phyloP scores from a whole-genome alignment of 768 basidiomycete genomes.

The Xerocomus spinulosus region DNA sequence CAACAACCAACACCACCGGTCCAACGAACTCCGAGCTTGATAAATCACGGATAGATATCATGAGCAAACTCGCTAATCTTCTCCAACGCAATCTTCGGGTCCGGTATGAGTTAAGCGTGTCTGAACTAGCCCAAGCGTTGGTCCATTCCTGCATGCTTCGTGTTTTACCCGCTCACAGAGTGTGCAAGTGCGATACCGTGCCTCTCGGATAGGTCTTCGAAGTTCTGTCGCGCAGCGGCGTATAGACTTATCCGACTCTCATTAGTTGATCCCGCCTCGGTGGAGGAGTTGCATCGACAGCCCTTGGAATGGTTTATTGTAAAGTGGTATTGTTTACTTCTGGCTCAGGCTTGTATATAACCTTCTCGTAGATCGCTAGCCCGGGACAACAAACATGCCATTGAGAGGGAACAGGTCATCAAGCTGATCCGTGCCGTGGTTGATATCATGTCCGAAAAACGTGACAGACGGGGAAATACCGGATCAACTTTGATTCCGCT shows the following conservation, averaged over 20 bases:
- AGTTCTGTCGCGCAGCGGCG: constrained; percentile 71
- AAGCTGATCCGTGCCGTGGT: constrained; percentile 83
- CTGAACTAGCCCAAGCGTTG: constrained; percentile 72
- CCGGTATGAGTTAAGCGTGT: constrained; percentile 65
- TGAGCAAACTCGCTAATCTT: constrained; percentile 60
- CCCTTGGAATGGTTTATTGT: constrained; percentile 88
- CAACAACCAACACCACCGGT: constrained; percentile 34
- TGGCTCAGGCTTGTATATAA: not conserved
- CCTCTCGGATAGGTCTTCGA: constrained; percentile 69
- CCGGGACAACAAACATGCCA: constrained; percentile 75
- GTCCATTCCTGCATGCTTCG: constrained; percentile 26
- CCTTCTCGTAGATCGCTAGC: constrained; percentile 60
- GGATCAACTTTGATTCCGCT: constrained; percentile 52
- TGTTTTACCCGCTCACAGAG: constrained; percentile 8
- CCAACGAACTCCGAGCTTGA: constrained; percentile 42
- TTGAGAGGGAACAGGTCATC: constrained; percentile 90
- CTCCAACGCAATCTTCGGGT: constrained; percentile 71
- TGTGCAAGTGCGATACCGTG: constrained; percentile 69
- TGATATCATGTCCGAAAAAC: constrained; percentile 63
- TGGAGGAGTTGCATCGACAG: constrained; percentile 56
- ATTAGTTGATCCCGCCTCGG: constrained; percentile 68
- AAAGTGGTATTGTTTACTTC: constrained; percentile 48
- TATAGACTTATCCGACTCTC: constrained; percentile 82
- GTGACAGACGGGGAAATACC: constrained; percentile 36
- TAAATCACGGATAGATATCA: constrained; percentile 54